Conservation (phyloP, 2,329 filamentous ascomycete species). For the Penicillium sp. region DNA sequence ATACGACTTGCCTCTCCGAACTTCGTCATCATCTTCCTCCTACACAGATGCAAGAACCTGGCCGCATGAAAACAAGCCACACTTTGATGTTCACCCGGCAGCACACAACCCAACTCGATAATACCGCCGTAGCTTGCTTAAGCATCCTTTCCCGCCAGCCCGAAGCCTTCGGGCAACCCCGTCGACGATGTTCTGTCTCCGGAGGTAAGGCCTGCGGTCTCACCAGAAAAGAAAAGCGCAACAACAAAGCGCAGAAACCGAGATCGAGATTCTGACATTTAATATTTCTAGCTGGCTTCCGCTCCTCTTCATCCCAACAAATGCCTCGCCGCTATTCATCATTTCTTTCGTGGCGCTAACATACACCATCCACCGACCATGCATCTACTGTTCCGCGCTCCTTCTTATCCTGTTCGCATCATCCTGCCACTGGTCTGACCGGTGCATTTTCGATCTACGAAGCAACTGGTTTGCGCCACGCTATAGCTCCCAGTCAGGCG, state of each 20-base stretch:
- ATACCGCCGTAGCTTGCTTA: background rate
- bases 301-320: constrained; percentile 83
- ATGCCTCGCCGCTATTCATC: constrained; percentile 81
- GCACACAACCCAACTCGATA: background rate
- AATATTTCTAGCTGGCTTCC: constrained; percentile 69
- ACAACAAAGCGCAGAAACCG: background rate
- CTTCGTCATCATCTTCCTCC: background rate
- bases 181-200: constrained; percentile 64
- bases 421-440: constrained; percentile 84
- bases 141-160: background rate
- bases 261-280: background rate
- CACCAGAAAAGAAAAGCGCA: background rate
- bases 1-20: background rate
- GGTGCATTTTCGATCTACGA: constrained; percentile 88
- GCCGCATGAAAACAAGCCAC: background rate
- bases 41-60: background rate
- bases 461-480: constrained; percentile 94
- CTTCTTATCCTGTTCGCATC: constrained; percentile 93
- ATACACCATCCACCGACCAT: constrained; percentile 94
- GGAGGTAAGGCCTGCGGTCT: constrained; percentile 53
- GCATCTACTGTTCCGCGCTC: constrained; percentile 95
- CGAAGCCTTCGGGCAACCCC: background rate
- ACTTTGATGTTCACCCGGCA: background rate
- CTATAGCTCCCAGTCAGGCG: constrained; percentile 41
- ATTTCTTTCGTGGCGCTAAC: constrained; percentile 88